Evolutionary conservation across 306 rosid genomes (phyloP), one percentile per base, ranked within the genome.

Genomic region (Glycyrrhiza uralensis): DNA sequence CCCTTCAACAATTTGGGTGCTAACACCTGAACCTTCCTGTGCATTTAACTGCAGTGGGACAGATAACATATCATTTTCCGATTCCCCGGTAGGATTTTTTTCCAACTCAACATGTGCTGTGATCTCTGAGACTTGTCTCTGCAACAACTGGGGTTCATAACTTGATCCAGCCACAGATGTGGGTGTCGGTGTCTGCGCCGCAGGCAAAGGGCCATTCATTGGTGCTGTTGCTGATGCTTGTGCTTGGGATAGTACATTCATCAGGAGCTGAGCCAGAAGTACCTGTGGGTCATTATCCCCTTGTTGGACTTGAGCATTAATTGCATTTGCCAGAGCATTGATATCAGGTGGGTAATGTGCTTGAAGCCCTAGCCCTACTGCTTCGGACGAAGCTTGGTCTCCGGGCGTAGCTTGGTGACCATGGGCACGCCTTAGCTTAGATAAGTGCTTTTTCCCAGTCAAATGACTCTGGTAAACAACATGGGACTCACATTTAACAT

Each of bases 401-500:
- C 82, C 83, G 15, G 76, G 52, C 58, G 66, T 47, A 62, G 85
- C 82, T 41, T 79, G 85, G 71, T 46, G 78, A 19, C 89, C 87
- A 42, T 82, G 79, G 61, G 79, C 90, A 19, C 88, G 81, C 79
- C 74, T 85, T 2, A 90, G 83, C 41, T 47, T 85, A 0, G 85
- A 52, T 17, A 64, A 62, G 81, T 91, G 93, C 75, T 82, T 91
- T 76, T 87, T 89, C 46, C 97, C 97, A 9, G 42, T 67, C 85
- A 91, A 13, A 77, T 91, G 97, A 76, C 88, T 89, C 63, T 91
- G 84, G 60, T 80, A 85, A 56, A 89, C 96, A 50, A 79, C 78
- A 73, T 85, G 86, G 4, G 93, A 85, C 54, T 91, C 96, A 58
- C 97, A 91, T 81, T 85, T 89, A 69, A 89, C 88, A 79, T 85